Base-by-base conservation (phyloP, 1,139 yeast species). In the Taphrina deformans region DNA sequence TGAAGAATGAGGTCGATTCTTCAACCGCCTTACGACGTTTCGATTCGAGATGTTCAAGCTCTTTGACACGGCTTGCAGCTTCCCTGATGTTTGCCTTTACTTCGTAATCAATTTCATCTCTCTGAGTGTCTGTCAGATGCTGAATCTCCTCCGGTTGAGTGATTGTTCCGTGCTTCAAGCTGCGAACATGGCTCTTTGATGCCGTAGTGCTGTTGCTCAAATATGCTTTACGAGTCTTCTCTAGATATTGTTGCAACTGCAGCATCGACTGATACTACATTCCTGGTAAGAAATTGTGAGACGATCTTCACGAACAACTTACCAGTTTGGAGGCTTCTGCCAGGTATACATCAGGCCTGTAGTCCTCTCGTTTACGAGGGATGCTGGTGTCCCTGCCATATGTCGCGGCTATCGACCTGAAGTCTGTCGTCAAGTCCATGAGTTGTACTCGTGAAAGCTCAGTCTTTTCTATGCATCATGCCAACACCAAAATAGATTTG, bases 81-180 rank as follows among this genome's bases (percentile, higher is more conserved):
- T 72, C 72, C 69, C 78, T 79, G 29, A 79, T 69, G 41, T 76
- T 73, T 59, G 71, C 68, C 29, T 75, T 71, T 16, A 78, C 75
- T 62, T 77, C 79, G 67, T 75, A 76, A 70, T 79, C 81, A 52
- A 79, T 75, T 27, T 77, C 79, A 67, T 78, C 80, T 29, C 78
- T 71, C 62, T 79, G 78, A 45, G 73, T 71, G 45, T 78, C 80
- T 5, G 77, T 74, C 68, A 78, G 62, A 55, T 55, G 56, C 31
- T 29, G 50, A 5, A 59, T 45, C 27, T 46, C 65, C 33, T 35
- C 48, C 14, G 24, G 14, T 23, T 27, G 35, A 26, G 53, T 29
- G 23, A 10, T 23, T 26, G 9, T 26, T 33, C 53, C 53, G 26
- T 29, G 33, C 23, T 48, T 48, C n/a, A 48, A 18, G 26, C 53